phyloP scores from a whole-genome alignment of 257 asterid species.

The Nyctanthes arbortristis region DNA sequence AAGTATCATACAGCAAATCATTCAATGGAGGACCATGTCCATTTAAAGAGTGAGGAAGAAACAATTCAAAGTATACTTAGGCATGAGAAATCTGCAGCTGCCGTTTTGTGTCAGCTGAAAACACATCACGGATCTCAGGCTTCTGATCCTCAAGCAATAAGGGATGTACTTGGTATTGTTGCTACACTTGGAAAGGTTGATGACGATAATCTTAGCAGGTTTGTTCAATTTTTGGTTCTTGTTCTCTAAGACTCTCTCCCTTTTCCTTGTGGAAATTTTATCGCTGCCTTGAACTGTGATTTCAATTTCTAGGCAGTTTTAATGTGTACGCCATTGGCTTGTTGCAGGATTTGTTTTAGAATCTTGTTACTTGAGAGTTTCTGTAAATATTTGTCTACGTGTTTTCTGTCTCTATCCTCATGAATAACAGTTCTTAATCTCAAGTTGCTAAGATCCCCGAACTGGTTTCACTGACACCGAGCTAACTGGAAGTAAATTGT shows the following conservation, averaged over 20 bases:
- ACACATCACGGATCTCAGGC: slow-evolving; percentile 42
- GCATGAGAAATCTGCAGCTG: slow-evolving; percentile 67
- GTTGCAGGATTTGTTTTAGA: slow-evolving; percentile 6
- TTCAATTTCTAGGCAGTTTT: not conserved
- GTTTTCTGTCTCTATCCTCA: not conserved
- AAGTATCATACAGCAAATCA: slow-evolving; percentile 44
- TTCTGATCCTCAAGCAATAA: slow-evolving; percentile 40
- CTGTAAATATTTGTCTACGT: too few relatives aligned
- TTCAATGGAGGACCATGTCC: slow-evolving; percentile 27
- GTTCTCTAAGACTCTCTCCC: slow-evolving; percentile 12
- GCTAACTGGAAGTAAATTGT: not conserved
- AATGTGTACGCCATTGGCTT: slow-evolving; percentile 1
- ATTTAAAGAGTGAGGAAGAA: slow-evolving; percentile 43
- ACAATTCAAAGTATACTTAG: slow-evolving; percentile 42
- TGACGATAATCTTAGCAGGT: slow-evolving; percentile 78
- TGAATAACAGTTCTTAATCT: not conserved
- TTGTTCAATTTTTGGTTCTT: slow-evolving; percentile 26
- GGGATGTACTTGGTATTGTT: slow-evolving; percentile 73
- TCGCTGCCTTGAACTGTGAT: not conserved
- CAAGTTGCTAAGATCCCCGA: slow-evolving; percentile 47
- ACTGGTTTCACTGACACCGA: slow-evolving; percentile 42
- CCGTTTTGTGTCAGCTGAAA: slow-evolving; percentile 47
- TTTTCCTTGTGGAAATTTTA: slow-evolving; percentile 20
- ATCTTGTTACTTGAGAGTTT: not conserved
- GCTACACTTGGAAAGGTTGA: slow-evolving; percentile 73